phyloP scores from a whole-genome alignment of 208 protist genomes.

The Acanthamoeba culbertsoni region DNA sequence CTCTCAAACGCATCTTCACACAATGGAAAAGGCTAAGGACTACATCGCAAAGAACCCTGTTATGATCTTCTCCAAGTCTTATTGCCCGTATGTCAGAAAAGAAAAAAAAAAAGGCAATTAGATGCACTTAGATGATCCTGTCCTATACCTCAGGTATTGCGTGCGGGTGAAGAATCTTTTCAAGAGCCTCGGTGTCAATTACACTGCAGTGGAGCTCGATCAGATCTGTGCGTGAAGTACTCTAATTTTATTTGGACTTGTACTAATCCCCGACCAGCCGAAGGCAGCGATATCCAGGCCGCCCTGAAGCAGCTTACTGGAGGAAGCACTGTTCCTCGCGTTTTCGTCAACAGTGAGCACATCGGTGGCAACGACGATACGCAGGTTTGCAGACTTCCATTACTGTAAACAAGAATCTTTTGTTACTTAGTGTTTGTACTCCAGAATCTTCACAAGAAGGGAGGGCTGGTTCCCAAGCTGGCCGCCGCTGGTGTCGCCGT shows the following conservation, averaged over 20 bases:
- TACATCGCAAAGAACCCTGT: constrained; percentile 14
- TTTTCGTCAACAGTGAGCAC: constrained; percentile 50
- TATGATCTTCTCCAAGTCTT: constrained; percentile 38
- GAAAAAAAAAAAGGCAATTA: too few species aligned
- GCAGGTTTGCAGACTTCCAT: not conserved
- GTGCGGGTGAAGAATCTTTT: not conserved
- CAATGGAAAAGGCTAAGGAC: constrained; percentile 18
- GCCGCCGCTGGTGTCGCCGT: not conserved
- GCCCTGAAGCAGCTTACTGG: constrained; percentile 38
- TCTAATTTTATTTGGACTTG: not conserved
- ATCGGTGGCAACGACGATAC: constrained; percentile 50
- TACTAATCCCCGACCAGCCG: not conserved
- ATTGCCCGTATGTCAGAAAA: constrained; percentile 7
- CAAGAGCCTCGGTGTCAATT: not conserved
- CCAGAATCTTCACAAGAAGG: constrained; percentile 9
- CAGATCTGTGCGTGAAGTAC: not conserved
- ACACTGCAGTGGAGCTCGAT: not conserved
- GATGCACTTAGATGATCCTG: not conserved
- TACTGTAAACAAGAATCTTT: not conserved
- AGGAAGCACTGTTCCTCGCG: constrained; percentile 5
- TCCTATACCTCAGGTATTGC: not conserved
- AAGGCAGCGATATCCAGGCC: not conserved
- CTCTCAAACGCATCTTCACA: not conserved
- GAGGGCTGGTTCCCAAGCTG: constrained; percentile 36
- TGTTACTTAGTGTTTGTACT: not conserved